phyloP scores from a whole-genome alignment of 2,329 filamentous ascomycete genomes.

The Phialemonium atrogriseum region DNA sequence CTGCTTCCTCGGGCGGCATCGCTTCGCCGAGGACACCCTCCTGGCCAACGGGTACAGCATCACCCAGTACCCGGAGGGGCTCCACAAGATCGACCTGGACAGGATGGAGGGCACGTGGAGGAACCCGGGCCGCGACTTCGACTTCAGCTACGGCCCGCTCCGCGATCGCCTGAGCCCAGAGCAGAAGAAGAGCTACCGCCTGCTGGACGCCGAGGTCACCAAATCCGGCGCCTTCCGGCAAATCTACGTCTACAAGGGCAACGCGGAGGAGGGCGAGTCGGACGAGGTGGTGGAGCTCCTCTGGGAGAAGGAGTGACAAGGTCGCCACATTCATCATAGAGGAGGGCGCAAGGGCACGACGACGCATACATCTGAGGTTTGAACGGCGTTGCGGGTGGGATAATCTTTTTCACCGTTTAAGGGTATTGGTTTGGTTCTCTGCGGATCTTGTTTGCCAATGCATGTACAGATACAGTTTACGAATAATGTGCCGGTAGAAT shows the following conservation, averaged over 20 bases:
- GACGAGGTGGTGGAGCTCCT: slow-evolving; percentile 41
- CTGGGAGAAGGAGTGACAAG: slow-evolving; percentile 28
- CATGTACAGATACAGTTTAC: too few relatives aligned
- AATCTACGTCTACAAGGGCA: slow-evolving; percentile 41
- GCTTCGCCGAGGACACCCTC: slow-evolving; percentile 36
- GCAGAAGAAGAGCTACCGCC: slow-evolving; percentile 42
- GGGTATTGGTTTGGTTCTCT: too few relatives aligned
- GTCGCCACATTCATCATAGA: too few relatives aligned
- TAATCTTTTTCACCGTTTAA: too few relatives aligned
- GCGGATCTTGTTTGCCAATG: too few relatives aligned
- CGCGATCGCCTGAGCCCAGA: slow-evolving; percentile 24
- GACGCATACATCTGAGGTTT: too few relatives aligned
- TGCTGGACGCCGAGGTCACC: slow-evolving; percentile 33
- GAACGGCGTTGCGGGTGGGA: too few relatives aligned
- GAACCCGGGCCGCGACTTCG: slow-evolving; percentile 35
- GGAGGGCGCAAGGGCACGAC: too few relatives aligned
- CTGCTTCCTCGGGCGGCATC: slow-evolving; percentile 50
- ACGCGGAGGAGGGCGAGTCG: slow-evolving; percentile 27
- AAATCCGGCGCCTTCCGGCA: slow-evolving; percentile 39
- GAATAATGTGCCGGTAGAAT: too few relatives aligned
- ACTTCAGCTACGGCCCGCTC: slow-evolving; percentile 46
- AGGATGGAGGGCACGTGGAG: slow-evolving; percentile 47
- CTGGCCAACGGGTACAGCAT: slow-evolving; percentile 53
- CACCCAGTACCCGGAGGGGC: slow-evolving; percentile 32
- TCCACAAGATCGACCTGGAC: slow-evolving; percentile 31